Percentiles rank a stretch among this genome's conserved stretches.
These are phyloP conservation scores for Chimonanthus salicifolius DNA, from an alignment of 164 flowering plant genomes.

Conservation along the genomic window DNA sequence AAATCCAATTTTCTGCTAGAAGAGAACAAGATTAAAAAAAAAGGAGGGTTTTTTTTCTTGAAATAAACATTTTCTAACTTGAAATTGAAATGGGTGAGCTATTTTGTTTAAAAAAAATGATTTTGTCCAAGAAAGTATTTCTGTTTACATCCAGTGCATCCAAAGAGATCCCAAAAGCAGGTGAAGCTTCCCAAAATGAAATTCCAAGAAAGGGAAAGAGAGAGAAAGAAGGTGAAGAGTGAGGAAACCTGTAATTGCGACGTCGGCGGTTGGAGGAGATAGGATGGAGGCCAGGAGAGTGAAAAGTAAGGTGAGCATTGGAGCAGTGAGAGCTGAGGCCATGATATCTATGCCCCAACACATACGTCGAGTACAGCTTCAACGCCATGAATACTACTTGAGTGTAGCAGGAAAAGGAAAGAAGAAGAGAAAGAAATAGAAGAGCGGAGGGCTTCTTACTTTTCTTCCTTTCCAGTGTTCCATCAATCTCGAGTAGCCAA, in stretches of 20 bases:
- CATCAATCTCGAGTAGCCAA: no score
- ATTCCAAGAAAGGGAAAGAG: neutral
- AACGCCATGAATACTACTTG: constrained; percentile 28
- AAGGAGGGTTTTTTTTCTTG: no score
- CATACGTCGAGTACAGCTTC: constrained; percentile 29
- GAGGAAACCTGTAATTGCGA: constrained; percentile 42
- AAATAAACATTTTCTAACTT: no score
- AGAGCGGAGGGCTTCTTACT: neutral
- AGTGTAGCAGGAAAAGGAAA: no score
- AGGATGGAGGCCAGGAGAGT: constrained; percentile 27
- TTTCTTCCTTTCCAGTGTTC: neutral
- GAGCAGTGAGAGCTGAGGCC: constrained; percentile 17
- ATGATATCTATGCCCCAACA: constrained; percentile 29
- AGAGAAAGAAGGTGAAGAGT: neutral
- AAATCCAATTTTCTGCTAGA: neutral
- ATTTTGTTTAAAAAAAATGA: no score
- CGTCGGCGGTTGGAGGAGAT: constrained; percentile 54
- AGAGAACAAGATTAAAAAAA: no score
- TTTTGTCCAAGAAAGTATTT: no score
- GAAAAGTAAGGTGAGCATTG: constrained; percentile 15
- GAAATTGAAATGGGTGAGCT: no score
- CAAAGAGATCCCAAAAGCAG: neutral
- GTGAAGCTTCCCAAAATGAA: neutral
- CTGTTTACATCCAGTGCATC: no score
- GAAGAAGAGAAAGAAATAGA: neutral